A percentile compares a stretch with the other conserved stretches of the same genome.
These are phyloP conservation scores for Echinosophora koreensis DNA, from an alignment of 306 rosid genomes.

Conservation along the genomic window DNA sequence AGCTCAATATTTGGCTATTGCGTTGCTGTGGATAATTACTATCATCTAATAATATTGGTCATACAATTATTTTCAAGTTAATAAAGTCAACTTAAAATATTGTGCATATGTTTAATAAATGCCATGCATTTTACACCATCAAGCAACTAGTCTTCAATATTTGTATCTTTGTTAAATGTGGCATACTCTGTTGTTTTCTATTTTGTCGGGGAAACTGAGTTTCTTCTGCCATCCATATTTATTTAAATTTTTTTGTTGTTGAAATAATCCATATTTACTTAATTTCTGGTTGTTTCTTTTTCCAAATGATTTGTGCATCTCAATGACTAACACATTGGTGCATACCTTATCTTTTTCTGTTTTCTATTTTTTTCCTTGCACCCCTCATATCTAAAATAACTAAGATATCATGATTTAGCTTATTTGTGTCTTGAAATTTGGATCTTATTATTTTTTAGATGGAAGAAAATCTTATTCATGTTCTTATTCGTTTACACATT, in stretches of 20 bases:
- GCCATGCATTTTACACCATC: conserved; percentile 8
- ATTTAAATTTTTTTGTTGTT: background rate
- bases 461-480: background rate
- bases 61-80: conserved; percentile 15
- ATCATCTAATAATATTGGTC: conserved; percentile 28
- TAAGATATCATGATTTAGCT: background rate
- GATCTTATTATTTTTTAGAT: conserved; percentile 14
- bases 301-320: conserved; percentile 16
- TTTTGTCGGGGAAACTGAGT: conserved; percentile 5
- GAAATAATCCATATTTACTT: conserved; percentile 13
- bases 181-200: background rate
- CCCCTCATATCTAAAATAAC: conserved; percentile 16
- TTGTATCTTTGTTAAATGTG: background rate
- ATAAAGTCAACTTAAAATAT: conserved; percentile 8
- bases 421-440: conserved; percentile 36
- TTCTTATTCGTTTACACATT: conserved; percentile 42
- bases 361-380: background rate
- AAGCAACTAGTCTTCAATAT: background rate
- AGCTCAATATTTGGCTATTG: background rate
- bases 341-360: background rate
- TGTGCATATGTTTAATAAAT: conserved; percentile 20
- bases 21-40: background rate
- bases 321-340: conserved; percentile 18
- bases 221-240: conserved; percentile 23
- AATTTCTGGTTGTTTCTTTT: conserved; percentile 1